Percentiles rank a stretch among this genome's conserved stretches.
phyloP scores from a whole-genome alignment of 108 stramenopile species.

The Skeletonema potamos region DNA sequence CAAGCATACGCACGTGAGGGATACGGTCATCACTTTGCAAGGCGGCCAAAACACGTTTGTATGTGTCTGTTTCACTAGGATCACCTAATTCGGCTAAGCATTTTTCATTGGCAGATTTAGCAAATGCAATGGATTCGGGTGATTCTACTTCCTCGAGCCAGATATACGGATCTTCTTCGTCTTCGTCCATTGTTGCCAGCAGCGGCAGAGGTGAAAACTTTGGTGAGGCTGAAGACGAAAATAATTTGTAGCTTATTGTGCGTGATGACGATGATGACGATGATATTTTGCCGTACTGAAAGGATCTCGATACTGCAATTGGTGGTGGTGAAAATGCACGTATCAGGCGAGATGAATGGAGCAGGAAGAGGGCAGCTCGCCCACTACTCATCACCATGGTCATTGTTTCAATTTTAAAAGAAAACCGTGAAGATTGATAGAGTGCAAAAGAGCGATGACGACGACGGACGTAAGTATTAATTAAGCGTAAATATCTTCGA shows the following conservation, averaged over 20 bases:
- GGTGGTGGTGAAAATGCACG: background rate
- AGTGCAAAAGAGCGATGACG: no score
- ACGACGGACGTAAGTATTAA: no score
- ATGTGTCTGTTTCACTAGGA: conserved; percentile 59
- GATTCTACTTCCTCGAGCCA: conserved; percentile 86
- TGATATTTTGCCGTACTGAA: background rate
- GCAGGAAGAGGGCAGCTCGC: background rate
- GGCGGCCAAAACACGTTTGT: conserved; percentile 59
- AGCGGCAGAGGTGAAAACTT: background rate
- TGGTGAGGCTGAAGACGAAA: background rate
- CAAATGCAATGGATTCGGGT: conserved; percentile 70
- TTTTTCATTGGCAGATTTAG: conserved; percentile 66
- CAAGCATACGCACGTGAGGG: conserved; percentile 63
- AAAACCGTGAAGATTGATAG: no score
- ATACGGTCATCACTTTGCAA: conserved; percentile 81
- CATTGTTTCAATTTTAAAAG: no score
- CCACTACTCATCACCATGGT: background rate
- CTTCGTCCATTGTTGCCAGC: background rate
- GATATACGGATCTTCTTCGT: conserved; percentile 68
- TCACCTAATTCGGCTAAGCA: conserved; percentile 72
- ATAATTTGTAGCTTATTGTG: background rate
- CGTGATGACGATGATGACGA: no score
- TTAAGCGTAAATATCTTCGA: no score
- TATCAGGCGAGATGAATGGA: conserved; percentile 1
- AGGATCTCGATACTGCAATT: background rate